phyloP scores from a whole-genome alignment of 106 monocot genomes.

The Platanthera guangdongensis region DNA sequence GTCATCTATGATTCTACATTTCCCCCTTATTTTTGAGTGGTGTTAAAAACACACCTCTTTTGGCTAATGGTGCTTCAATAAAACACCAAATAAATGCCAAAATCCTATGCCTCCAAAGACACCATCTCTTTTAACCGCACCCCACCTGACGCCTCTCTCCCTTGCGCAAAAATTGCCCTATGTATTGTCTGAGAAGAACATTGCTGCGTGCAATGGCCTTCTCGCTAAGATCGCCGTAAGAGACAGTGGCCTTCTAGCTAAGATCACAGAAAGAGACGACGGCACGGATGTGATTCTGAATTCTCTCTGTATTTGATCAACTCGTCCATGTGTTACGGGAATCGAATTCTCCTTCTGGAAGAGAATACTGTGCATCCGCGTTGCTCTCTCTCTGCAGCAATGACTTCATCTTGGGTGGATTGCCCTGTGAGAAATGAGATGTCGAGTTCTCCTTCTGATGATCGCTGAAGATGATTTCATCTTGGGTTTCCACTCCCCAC shows the following conservation, averaged over 20 bases:
- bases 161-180: conserved; percentile 34
- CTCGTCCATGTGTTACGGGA: conserved; percentile 35
- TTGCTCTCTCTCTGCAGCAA: conserved; percentile 42
- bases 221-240: conserved; percentile 27
- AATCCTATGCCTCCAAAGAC: conserved; percentile 7
- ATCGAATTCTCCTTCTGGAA: conserved; percentile 29
- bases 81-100: no score
- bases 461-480: no score
- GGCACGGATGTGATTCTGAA: conserved; percentile 35
- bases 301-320: conserved; percentile 13
- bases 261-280: conserved; percentile 37
- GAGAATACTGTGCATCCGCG: conserved; percentile 45
- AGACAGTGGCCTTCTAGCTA: conserved; percentile 37
- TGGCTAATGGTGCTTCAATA: no score
- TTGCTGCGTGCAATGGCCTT: conserved; percentile 52
- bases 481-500: no score
- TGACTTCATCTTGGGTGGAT: conserved; percentile 8
- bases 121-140: conserved; percentile 8
- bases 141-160: conserved; percentile 14
- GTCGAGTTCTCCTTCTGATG: no score
- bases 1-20: no score
- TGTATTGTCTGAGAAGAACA: conserved; percentile 20
- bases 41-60: no score
- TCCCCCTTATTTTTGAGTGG: no score
- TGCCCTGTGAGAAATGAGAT: no score